Percentiles rank a stretch among this genome's conserved stretches.
Evolutionary conservation across 148 eudicot genomes (phyloP).

Genomic region (Dysphania ambrosioides): DNA sequence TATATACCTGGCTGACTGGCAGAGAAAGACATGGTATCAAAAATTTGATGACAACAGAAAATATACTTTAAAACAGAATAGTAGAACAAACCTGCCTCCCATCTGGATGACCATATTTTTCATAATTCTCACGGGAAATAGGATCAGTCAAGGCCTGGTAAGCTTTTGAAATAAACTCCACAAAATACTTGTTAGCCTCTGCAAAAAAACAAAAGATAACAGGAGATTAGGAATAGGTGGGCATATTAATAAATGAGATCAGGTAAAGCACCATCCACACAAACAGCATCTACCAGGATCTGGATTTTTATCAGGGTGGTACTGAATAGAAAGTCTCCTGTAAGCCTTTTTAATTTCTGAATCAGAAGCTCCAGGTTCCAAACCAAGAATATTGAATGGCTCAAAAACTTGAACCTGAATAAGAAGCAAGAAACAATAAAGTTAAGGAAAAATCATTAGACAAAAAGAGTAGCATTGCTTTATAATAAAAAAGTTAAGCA

Average conservation of each 20-base stretch:
- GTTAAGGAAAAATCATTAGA: no score
- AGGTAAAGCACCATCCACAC: not conserved
- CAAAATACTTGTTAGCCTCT: constrained; percentile 88
- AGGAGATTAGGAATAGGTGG: constrained; percentile 4
- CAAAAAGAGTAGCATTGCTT: no score
- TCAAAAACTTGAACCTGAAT: constrained; percentile 75
- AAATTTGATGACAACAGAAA: not conserved
- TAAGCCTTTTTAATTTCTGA: constrained; percentile 89
- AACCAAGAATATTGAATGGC: constrained; percentile 87
- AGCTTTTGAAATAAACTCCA: constrained; percentile 87
- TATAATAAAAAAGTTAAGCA: no score
- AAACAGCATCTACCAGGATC: constrained; percentile 78
- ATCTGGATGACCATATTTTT: constrained; percentile 99
- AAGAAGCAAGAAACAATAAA: constrained; percentile 6
- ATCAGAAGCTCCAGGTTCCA: constrained; percentile 87
- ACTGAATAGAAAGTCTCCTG: constrained; percentile 81
- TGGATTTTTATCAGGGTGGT: constrained; percentile 99
- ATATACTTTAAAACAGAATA: not conserved
- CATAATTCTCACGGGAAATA: no score
- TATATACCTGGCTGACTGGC: not conserved
- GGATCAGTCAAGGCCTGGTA: constrained; percentile 97
- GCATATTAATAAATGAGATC: not conserved
- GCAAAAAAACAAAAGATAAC: constrained; percentile 25
- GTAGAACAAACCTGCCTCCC: constrained; percentile 75
- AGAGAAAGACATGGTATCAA: not conserved